These are phyloP conservation scores for Chytriomyces hyalinus DNA, from an alignment of 192 early-diverging fungal genomes.

Conservation along the genomic window DNA sequence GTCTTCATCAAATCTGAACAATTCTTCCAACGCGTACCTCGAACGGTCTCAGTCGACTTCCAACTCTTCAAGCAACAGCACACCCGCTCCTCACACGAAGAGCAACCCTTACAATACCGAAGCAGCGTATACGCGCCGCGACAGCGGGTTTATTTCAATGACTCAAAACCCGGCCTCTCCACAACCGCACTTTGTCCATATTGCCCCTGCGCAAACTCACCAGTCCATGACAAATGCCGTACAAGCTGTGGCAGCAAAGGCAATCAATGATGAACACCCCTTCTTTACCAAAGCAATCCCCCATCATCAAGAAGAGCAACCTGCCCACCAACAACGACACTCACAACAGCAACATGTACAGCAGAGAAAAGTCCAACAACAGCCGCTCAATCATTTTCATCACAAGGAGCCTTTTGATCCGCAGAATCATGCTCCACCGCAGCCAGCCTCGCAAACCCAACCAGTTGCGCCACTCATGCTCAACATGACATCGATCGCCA, in stretches of 20 bases:
- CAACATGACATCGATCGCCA: conserved; percentile 33
- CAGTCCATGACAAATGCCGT: too few species aligned
- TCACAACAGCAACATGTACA: not conserved
- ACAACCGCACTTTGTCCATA: not conserved
- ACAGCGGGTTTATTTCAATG: not conserved
- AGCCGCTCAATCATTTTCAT: not conserved
- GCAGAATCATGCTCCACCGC: not conserved
- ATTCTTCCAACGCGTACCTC: not conserved
- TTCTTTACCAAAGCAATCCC: not conserved
- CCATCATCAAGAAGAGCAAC: not conserved
- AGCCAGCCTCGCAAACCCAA: not conserved
- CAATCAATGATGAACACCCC: too few species aligned
- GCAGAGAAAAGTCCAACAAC: not conserved
- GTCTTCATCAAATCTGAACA: not conserved
- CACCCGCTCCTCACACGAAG: not conserved
- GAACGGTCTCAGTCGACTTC: not conserved
- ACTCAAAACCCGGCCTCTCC: not conserved
- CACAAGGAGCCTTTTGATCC: not conserved
- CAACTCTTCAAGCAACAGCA: not conserved
- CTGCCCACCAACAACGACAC: not conserved
- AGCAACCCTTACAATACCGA: not conserved
- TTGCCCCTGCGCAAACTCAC: too few species aligned
- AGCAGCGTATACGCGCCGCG: not conserved
- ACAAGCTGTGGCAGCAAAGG: too few species aligned
- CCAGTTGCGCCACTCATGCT: conserved; percentile 1